Conservation (phyloP, 2,329 filamentous ascomycete species). For the Alternaria incomplexa region DNA sequence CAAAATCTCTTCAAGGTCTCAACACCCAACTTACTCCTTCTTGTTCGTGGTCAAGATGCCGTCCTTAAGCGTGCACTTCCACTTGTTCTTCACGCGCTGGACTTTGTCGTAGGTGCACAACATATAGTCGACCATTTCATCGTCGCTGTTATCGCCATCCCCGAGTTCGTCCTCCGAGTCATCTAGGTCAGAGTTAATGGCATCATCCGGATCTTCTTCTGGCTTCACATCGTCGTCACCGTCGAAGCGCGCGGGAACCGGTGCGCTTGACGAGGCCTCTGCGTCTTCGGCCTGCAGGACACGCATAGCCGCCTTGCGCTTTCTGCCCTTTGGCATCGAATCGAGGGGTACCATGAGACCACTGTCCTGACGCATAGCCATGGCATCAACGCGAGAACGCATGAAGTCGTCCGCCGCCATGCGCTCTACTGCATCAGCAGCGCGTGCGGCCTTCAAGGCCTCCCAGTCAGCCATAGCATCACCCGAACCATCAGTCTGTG, state of each 20-base stretch:
- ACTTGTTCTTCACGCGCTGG: constrained; percentile 94
- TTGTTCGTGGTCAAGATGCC: constrained; percentile 91
- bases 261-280: constrained; percentile 29
- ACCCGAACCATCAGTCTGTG: constrained; percentile 80
- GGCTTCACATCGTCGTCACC: constrained; percentile 65
- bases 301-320: constrained; percentile 47
- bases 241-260: constrained; percentile 55
- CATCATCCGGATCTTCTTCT: constrained; percentile 76
- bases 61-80: constrained; percentile 98
- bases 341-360: constrained; percentile 77
- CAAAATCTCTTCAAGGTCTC: not conserved
- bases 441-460: constrained; percentile 65
- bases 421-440: constrained; percentile 56
- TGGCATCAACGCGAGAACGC: constrained; percentile 69
- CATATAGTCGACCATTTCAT: constrained; percentile 87
- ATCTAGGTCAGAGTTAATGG: constrained; percentile 97
- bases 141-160: constrained; percentile 87
- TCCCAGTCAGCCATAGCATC: constrained; percentile 63
- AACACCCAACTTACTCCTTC: constrained; percentile 69
- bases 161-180: constrained; percentile 84
- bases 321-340: constrained; percentile 56
- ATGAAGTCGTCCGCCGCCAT: constrained; percentile 71
- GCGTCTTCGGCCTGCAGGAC: constrained; percentile 63
- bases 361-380: constrained; percentile 73
- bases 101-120: constrained; percentile 99